phyloP scores from a whole-genome alignment of 345 rosid species.

The Theobroma cacao region DNA sequence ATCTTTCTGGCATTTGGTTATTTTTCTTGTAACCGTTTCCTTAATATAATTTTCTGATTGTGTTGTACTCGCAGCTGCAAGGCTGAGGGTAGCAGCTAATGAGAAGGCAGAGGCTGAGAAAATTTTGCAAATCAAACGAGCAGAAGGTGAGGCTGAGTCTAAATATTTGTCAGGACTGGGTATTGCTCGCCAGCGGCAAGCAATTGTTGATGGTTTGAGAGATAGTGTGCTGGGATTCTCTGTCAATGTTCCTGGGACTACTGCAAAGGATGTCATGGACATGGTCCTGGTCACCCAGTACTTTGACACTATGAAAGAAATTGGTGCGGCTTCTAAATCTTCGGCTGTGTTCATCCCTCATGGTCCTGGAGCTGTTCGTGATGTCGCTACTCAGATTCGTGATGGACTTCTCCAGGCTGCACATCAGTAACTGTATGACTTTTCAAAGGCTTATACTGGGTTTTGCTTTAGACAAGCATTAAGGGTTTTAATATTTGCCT shows the following conservation, averaged over 20 bases:
- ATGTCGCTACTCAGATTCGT: slow-evolving; percentile 40
- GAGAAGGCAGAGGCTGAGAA: slow-evolving; percentile 41
- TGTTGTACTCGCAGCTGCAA: slow-evolving; percentile 29
- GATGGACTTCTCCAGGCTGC: slow-evolving; percentile 36
- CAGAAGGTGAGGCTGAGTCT: slow-evolving; percentile 40
- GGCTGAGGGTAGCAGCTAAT: slow-evolving; percentile 36
- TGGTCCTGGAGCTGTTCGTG: slow-evolving; percentile 41
- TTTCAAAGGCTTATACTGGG: not conserved
- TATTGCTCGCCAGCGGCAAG: slow-evolving; percentile 37
- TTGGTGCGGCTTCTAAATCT: slow-evolving; percentile 37
- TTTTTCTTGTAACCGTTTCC: not conserved
- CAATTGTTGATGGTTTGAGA: slow-evolving; percentile 42
- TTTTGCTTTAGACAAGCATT: not conserved
- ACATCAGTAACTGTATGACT: slow-evolving; percentile 8
- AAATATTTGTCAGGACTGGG: slow-evolving; percentile 37
- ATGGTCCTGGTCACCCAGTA: slow-evolving; percentile 39
- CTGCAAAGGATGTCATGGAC: slow-evolving; percentile 44
- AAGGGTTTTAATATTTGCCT: not conserved
- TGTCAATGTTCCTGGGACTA: slow-evolving; percentile 33
- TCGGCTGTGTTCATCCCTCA: slow-evolving; percentile 40
- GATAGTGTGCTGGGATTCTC: slow-evolving; percentile 39
- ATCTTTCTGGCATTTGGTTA: not conserved
- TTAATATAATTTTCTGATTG: not conserved
- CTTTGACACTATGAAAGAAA: slow-evolving; percentile 39
- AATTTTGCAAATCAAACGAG: slow-evolving; percentile 38